Conservation (phyloP, 2,329 filamentous ascomycete genomes). For the Alternaria postmessia region DNA sequence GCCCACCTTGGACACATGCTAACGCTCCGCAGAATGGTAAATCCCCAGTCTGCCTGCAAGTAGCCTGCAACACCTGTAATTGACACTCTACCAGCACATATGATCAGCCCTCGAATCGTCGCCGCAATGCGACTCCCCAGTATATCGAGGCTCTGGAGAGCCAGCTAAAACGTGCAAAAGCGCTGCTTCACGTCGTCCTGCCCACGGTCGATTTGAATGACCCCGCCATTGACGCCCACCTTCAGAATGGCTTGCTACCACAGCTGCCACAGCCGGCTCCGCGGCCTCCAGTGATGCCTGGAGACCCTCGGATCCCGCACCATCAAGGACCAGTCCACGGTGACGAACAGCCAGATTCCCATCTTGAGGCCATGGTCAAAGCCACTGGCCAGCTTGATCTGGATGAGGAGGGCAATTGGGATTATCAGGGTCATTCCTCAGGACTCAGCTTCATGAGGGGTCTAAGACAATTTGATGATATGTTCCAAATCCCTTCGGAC, state of each 20-base stretch:
- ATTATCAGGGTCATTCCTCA: constrained; percentile 94
- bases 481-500: constrained; percentile 71
- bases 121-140: constrained; percentile 88
- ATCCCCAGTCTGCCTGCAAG: neutral
- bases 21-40: constrained; percentile 69
- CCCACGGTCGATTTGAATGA: constrained; percentile 87
- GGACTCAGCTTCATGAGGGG: constrained; percentile 86
- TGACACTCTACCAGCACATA: constrained; percentile 66
- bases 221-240: constrained; percentile 78
- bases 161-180: constrained; percentile 82
- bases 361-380: constrained; percentile 93
- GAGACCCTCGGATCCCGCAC: constrained; percentile 31
- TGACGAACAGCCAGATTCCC: constrained; percentile 62
- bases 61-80: neutral
- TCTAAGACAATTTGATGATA: constrained; percentile 84
- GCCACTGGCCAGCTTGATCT: constrained; percentile 90
- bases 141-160: constrained; percentile 90
- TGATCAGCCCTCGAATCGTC: constrained; percentile 90
- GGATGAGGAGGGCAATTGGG: constrained; percentile 89
- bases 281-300: constrained; percentile 32
- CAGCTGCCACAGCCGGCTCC: constrained; percentile 44
- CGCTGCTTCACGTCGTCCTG: constrained; percentile 78
- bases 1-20: constrained; percentile 18
- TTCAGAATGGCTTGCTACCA: constrained; percentile 70
- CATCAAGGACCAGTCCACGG: constrained; percentile 26